A percentile compares a stretch with the other conserved stretches of the same genome.
Evolutionary conservation across 768 basidiomycete species (phyloP).

Genomic region (Pholiota microspora): DNA sequence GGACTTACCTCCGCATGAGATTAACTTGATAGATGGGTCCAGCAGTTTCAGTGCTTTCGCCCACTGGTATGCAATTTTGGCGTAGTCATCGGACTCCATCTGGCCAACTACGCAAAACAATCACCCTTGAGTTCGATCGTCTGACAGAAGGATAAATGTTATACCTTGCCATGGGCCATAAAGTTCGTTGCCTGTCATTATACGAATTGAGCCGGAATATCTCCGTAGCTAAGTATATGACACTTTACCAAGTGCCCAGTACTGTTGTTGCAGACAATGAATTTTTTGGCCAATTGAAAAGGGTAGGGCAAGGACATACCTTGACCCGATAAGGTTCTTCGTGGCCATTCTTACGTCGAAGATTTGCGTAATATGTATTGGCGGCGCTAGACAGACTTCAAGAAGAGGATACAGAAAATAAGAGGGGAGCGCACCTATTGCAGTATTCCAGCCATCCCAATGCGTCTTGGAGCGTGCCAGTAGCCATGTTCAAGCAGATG

Average conservation of each 20-base stretch:
- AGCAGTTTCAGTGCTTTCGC: constrained; percentile 57
- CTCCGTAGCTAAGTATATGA: not conserved
- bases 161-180: constrained; percentile 55
- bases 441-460: constrained; percentile 64
- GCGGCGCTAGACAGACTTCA: constrained; percentile 23
- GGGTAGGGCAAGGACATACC: constrained; percentile 16
- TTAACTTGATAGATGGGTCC: constrained; percentile 52
- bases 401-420: not conserved
- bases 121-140: not conserved
- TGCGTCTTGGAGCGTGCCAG: constrained; percentile 58
- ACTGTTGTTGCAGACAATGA: constrained; percentile 14
- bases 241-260: constrained; percentile 32
- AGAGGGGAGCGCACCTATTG: constrained; percentile 37
- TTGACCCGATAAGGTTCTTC: constrained; percentile 54
- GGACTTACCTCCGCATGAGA: constrained; percentile 51
- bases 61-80: constrained; percentile 57
- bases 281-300: too few species aligned
- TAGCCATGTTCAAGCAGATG: constrained; percentile 64
- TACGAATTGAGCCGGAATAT: constrained; percentile 16
- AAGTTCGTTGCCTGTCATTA: constrained; percentile 48
- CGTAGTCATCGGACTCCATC: constrained; percentile 52
- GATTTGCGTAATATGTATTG: constrained; percentile 51
- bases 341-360: constrained; percentile 56
- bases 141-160: too few species aligned
- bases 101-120: constrained; percentile 43